A percentile compares a stretch with the other conserved stretches of the same genome.
These are phyloP conservation scores for Solanum pennellii DNA, from an alignment of 257 asterid species.

Conservation along the genomic window DNA sequence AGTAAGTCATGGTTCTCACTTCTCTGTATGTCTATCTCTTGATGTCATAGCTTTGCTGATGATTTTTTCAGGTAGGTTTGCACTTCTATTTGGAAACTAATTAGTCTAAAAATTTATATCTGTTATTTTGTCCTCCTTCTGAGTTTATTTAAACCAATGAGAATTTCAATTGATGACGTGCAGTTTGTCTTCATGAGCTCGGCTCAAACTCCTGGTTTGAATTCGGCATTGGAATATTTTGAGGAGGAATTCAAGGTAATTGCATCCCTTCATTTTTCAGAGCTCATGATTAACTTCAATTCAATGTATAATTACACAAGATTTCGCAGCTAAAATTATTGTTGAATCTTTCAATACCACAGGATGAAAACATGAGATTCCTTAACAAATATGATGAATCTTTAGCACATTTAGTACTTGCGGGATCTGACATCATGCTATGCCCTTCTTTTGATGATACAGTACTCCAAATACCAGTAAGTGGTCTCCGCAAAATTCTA, in stretches of 20 bases:
- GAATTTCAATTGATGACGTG: constrained; percentile 8
- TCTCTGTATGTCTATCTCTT: background rate
- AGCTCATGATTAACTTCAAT: background rate
- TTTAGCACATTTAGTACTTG: constrained; percentile 48
- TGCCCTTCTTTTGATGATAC: constrained; percentile 60
- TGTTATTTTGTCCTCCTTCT: background rate
- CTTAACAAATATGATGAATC: constrained; percentile 49
- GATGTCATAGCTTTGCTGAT: background rate
- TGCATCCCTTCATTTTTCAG: background rate
- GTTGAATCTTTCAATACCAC: constrained; percentile 3
- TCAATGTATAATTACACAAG: background rate
- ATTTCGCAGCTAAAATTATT: background rate
- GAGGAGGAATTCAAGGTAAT: constrained; percentile 46
- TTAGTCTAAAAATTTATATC: background rate
- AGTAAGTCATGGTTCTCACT: background rate
- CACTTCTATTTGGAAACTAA: background rate
- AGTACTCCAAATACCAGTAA: constrained; percentile 60
- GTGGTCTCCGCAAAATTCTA: constrained; percentile 2
- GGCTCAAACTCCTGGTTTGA: constrained; percentile 17
- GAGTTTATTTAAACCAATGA: background rate
- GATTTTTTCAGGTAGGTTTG: background rate
- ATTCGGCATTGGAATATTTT: constrained; percentile 21
- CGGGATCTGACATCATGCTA: constrained; percentile 70
- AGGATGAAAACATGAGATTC: constrained; percentile 48
- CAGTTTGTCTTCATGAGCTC: constrained; percentile 65